Evolutionary conservation across 2,329 filamentous ascomycete species (phyloP).

Genomic region (Apiospora rasikravindrae): DNA sequence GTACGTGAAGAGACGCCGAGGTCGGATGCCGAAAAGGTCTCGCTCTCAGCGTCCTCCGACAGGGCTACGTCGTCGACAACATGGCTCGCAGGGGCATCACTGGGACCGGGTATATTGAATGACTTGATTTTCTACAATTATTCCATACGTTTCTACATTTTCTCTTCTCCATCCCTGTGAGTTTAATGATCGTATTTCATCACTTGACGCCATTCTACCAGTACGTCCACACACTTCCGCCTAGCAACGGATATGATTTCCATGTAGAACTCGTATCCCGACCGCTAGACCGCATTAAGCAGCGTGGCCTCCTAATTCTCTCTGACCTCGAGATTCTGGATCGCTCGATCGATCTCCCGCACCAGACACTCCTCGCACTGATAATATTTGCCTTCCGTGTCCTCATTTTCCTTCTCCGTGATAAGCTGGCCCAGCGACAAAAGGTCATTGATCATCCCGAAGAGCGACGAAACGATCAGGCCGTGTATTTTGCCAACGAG

Average conservation of each 20-base stretch:
- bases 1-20: too few relatives aligned
- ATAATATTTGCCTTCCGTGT: too few relatives aligned
- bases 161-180: too few relatives aligned
- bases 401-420: not conserved
- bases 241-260: not conserved
- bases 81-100: too few relatives aligned
- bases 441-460: not conserved
- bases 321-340: not conserved
- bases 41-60: too few relatives aligned
- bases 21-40: too few relatives aligned
- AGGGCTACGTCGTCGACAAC: too few relatives aligned
- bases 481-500: too few relatives aligned
- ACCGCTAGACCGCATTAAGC: not conserved
- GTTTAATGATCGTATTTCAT: not conserved
- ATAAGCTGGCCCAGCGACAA: not conserved
- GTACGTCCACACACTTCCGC: not conserved
- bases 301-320: not conserved
- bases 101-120: not conserved
- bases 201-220: not conserved
- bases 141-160: not conserved
- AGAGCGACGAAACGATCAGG: not conserved
- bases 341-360: not conserved
- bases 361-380: not conserved
- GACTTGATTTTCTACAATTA: not conserved
- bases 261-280: too few relatives aligned